These are phyloP conservation scores for Ascomycota sp. DNA, from an alignment of 2,329 filamentous ascomycete genomes.

Conservation along the genomic window DNA sequence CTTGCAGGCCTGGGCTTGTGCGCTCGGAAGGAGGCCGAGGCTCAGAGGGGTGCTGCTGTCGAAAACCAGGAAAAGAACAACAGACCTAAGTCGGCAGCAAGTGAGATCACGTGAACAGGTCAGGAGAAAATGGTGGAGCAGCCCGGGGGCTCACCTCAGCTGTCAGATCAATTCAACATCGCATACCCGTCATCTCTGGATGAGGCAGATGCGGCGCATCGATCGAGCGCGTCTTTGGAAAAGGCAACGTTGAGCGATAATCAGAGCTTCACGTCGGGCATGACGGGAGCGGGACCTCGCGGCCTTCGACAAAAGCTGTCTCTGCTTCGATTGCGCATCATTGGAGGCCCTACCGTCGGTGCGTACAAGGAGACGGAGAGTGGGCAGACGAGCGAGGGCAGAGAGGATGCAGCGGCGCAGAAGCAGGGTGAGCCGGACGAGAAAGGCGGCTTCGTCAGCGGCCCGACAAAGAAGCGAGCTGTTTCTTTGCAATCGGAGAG, in stretches of 20 bases:
- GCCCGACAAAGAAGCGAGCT: conserved; percentile 1
- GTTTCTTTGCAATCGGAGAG: conserved; percentile 5
- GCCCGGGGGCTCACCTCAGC: conserved; percentile 4
- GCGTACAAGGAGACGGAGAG: conserved; percentile 3
- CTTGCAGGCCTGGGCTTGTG: conserved; percentile 10
- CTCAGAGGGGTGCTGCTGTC: too few relatives aligned
- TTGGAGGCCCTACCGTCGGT: conserved; percentile 3
- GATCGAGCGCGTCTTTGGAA: conserved; percentile 2
- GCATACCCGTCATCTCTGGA: conserved; percentile 9
- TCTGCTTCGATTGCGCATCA: conserved; percentile 8
- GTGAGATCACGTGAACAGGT: conserved; percentile 1
- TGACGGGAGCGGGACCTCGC: conserved; percentile 1
- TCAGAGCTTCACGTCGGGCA: conserved; percentile 2
- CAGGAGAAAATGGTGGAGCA: conserved; percentile 1
- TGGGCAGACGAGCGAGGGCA: conserved; percentile 1
- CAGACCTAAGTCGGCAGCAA: neutral
- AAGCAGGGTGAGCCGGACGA: neutral
- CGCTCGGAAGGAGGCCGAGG: conserved; percentile 3
- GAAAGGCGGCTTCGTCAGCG: neutral
- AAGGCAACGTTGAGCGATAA: conserved; percentile 3
- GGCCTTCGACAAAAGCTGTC: conserved; percentile 12
- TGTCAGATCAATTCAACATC: conserved; percentile 16
- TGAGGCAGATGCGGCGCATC: conserved; percentile 2
- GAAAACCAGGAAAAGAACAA: too few relatives aligned
- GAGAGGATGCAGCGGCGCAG: neutral